Evolutionary conservation across 768 basidiomycete species (phyloP), one percentile per base, ranked within the genome.

Genomic region (Fibroporia radiculosa): DNA sequence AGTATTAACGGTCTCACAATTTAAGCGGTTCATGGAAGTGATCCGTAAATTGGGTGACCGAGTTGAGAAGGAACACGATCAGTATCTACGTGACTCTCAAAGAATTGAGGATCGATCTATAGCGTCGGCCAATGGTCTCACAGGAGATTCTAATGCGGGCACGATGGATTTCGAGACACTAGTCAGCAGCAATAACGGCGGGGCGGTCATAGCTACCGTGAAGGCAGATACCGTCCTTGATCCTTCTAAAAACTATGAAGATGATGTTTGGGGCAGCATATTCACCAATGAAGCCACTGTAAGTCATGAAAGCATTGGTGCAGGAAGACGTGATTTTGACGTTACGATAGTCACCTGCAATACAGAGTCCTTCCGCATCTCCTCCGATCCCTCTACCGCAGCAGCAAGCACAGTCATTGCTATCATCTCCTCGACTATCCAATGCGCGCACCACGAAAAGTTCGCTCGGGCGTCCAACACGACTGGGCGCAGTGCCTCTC

Each of bases 81-180:
- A 92, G 56, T 95, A 93, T 62, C 71, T 99, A 7, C 82, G 90
- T 29, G 96, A 98, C 60, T 86, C 92, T 1, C 91, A 93, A 52
- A 75, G 93, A 24, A 70, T 93, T 18, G 93, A 96, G 57, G 88
- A 92, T 58, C 80, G 73, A 22, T 84, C 80, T 32, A 68, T 73
- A 2, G 65, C 72, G 2, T 62, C 73, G 3, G 49, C 61, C 14
- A 70, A 74, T 54, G 76, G 75, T 1, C 60, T 60, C 13, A 54
- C 63, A 4, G 36, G 60, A 19, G 52, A 61, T 19, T 41, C 60
- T 51, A 51, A 59, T 44, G 64, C 67, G n/a, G 72, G 73, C 0
- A 72, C 73, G 16, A 70, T 91, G 14, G 83, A 96, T 57, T 99
- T 99, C 55, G 92, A 85, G 62, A 88, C 79, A 44, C 71, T 95